Evolutionary conservation across 2,329 filamentous ascomycete species (phyloP).

Genomic region (Apiospora koreana): DNA sequence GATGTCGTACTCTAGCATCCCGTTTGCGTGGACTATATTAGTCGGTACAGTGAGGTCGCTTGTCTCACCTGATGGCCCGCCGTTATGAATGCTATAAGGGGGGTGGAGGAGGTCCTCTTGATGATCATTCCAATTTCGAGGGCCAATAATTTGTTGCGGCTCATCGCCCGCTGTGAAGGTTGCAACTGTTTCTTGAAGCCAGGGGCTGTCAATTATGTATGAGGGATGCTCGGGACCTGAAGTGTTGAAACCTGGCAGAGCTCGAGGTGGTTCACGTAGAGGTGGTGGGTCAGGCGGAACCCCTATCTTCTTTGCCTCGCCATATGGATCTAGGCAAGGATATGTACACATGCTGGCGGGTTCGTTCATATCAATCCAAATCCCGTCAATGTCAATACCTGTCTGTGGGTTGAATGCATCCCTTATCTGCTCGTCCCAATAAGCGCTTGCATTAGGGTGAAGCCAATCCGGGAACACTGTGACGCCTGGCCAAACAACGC

Average conservation of each 20-base stretch:
- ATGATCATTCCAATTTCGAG: constrained; percentile 38
- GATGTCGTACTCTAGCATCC: constrained; percentile 69
- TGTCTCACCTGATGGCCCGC: constrained; percentile 51
- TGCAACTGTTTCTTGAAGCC: not conserved
- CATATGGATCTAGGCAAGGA: constrained; percentile 52
- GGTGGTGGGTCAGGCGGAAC: constrained; percentile 64
- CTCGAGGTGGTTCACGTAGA: constrained; percentile 58
- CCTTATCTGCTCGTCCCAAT: constrained; percentile 70
- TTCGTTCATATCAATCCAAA: constrained; percentile 77
- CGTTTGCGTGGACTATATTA: constrained; percentile 67
- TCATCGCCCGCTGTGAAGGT: constrained; percentile 45
- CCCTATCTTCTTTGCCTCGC: constrained; percentile 30
- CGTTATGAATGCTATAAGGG: constrained; percentile 27
- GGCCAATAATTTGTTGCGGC: constrained; percentile 60
- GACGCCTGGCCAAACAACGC: constrained; percentile 78
- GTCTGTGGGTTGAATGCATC: constrained; percentile 62
- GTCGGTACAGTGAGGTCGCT: constrained; percentile 56
- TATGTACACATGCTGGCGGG: constrained; percentile 50
- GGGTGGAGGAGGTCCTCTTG: not conserved
- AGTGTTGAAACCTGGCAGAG: not conserved
- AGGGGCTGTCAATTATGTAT: not conserved
- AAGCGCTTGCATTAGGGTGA: constrained; percentile 60
- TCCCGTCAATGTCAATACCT: constrained; percentile 73
- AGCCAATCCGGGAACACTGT: constrained; percentile 80
- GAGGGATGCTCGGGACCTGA: not conserved